Evolutionary conservation across 2,329 filamentous ascomycete genomes (phyloP), one percentile per base, ranked within the genome.

Genomic region (Paecilomyces niveus): DNA sequence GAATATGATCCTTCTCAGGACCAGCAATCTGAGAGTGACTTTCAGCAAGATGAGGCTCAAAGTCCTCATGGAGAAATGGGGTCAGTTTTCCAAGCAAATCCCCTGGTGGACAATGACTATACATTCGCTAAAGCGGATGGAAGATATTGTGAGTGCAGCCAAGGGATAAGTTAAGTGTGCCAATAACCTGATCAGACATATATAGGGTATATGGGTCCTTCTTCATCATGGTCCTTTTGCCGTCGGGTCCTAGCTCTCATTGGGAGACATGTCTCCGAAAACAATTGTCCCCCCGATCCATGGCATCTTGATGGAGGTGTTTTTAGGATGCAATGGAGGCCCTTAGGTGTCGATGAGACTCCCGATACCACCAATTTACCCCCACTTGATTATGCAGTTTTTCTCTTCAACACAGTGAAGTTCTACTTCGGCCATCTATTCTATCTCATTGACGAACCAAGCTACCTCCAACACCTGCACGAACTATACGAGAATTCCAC

Each of bases 401-500:
- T 80, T 57, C 67, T 84, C 3, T 79, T 83, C 69, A 83, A 82
- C 59, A 78, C 80, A 0, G 81, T 83, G 58, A 83, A 83, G 57
- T 84, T 83, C 51, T 80, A 83, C 59, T 82, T 80, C 57, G 77
- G 78, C 2, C 81, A 82, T 31, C 65, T 83, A 2, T 81, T 82
- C 24, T 81, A 83, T 54, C 68, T 84, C 1, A 82, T 83, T 51
- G 81, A 85, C 24, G 81, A 83, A 56, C 70, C 77, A 13, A 72
- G 70, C 1, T 84, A 65, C 57, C 7, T 72, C 59, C 33, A 62
- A 61, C 53, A 69, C 58, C 26, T 70, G 31, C 59, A 73, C 81
- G 61, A 81, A 77, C 75, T 69, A 59, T 77, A 81, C 57, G 67
- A 71, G 3, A 65, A 72, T 35, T 67, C 68, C 10, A 66, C 66